phyloP scores from a whole-genome alignment of 2,329 filamentous ascomycete genomes.

The Raffaelea deltoideospora region DNA sequence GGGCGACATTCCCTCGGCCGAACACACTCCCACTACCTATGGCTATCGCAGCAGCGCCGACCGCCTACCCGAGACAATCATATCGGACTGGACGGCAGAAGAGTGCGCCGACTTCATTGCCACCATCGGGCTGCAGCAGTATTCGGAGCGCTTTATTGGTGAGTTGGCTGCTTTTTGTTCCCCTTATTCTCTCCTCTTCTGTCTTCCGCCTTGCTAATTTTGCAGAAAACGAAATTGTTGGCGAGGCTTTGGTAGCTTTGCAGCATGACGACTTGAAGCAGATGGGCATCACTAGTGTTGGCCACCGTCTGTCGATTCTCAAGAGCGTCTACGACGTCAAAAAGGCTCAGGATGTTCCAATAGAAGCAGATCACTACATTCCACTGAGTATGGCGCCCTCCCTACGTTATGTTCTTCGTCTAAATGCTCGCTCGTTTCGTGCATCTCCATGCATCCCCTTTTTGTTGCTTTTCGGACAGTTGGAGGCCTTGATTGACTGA shows the following conservation, averaged over 20 bases:
- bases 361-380: conserved; percentile 87
- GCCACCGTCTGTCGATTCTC: conserved; percentile 84
- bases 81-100: conserved; percentile 68
- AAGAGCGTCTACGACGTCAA: conserved; percentile 96
- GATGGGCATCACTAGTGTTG: conserved; percentile 84
- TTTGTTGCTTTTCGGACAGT: background rate
- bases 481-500: no score
- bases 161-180: conserved; percentile 19
- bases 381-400: conserved; percentile 56
- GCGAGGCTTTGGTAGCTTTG: conserved; percentile 76
- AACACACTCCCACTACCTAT: conserved; percentile 70
- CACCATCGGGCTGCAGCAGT: conserved; percentile 65
- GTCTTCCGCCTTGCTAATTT: background rate
- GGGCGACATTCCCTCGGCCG: conserved; percentile 53
- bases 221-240: conserved; percentile 86
- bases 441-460: background rate
- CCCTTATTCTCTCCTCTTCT: background rate
- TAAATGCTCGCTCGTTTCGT: background rate
- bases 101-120: conserved; percentile 84
- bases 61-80: conserved; percentile 56
- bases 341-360: conserved; percentile 77
- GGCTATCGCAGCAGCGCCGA: conserved; percentile 50
- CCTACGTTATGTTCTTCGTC: background rate
- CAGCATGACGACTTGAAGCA: conserved; percentile 90
- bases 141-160: conserved; percentile 74